A percentile compares a stretch with the other conserved stretches of the same genome.
Conservation (phyloP, 202 grass and related monocot species). For the Setaria viridis region DNA sequence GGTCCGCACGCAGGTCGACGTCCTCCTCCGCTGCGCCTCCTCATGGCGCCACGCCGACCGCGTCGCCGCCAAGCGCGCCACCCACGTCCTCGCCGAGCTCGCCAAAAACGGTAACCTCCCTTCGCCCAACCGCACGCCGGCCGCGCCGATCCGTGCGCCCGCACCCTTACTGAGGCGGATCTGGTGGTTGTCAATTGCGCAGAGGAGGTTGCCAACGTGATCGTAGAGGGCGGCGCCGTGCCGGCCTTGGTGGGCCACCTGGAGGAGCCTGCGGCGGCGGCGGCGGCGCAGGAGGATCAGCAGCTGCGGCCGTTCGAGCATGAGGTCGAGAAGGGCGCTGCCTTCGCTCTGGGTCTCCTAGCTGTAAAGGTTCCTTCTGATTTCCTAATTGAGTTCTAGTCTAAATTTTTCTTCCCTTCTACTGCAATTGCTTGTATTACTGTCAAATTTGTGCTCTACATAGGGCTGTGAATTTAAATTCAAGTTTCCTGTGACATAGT, state of each 20-base stretch:
- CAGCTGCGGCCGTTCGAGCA: slow-evolving; percentile 76
- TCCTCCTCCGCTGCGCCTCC: slow-evolving; percentile 76
- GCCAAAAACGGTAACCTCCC: slow-evolving; percentile 83
- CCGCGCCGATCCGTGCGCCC: slow-evolving; percentile 42
- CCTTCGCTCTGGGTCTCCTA: slow-evolving; percentile 95
- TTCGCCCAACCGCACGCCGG: slow-evolving; percentile 1
- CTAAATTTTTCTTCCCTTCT: slow-evolving; percentile 30
- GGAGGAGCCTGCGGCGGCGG: slow-evolving; percentile 55
- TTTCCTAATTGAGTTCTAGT: slow-evolving; percentile 18
- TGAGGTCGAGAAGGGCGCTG: slow-evolving; percentile 98
- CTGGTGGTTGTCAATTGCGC: slow-evolving; percentile 45
- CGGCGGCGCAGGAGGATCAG: slow-evolving; percentile 46
- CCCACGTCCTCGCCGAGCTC: slow-evolving; percentile 82
- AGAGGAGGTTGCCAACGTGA: slow-evolving; percentile 96
- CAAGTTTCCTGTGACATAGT: background rate
- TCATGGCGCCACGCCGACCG: slow-evolving; percentile 91
- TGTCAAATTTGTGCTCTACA: background rate
- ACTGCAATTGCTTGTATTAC: slow-evolving; percentile 32
- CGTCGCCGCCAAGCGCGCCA: slow-evolving; percentile 80
- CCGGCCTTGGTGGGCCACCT: slow-evolving; percentile 84
- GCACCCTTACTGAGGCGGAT: slow-evolving; percentile 52
- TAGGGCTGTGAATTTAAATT: background rate
- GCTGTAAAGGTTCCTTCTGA: slow-evolving; percentile 82
- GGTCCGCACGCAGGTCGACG: slow-evolving; percentile 84
- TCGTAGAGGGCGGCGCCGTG: slow-evolving; percentile 92